Conservation (phyloP, 441 rosid genomes). For the Dalechampia spathulata region DNA sequence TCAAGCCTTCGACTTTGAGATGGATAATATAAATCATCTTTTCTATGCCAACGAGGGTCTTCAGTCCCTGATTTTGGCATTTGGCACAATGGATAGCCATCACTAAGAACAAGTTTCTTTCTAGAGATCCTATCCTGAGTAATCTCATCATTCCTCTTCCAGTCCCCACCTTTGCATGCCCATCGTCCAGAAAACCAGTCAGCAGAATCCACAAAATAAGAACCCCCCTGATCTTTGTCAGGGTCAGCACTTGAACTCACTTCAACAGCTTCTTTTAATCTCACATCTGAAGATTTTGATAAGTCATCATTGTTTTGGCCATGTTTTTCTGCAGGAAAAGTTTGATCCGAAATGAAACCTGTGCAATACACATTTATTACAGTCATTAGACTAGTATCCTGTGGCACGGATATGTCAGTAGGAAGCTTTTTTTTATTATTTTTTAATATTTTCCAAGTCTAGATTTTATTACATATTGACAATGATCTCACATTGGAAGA, state of each 20-base stretch:
- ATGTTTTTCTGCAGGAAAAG: slow-evolving; percentile 25
- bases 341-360: slow-evolving; percentile 48
- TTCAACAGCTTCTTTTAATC: slow-evolving; percentile 35
- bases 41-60: slow-evolving; percentile 93
- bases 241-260: slow-evolving; percentile 27
- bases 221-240: slow-evolving; percentile 36
- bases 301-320: slow-evolving; percentile 33
- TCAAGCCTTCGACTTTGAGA: slow-evolving; percentile 79
- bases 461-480: no score
- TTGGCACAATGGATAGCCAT: slow-evolving; percentile 91
- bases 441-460: no score
- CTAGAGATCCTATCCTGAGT: slow-evolving; percentile 51
- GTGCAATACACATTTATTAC: slow-evolving; percentile 14
- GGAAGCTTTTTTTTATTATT: no score
- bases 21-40: slow-evolving; percentile 81
- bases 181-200: slow-evolving; percentile 79
- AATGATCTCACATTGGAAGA: no score
- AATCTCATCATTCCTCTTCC: slow-evolving; percentile 89
- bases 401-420: no score
- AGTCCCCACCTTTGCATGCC: slow-evolving; percentile 99
- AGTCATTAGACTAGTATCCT: neutral
- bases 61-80: slow-evolving; percentile 87
- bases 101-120: slow-evolving; percentile 81
- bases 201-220: slow-evolving; percentile 39
- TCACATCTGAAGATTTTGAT: slow-evolving; percentile 29